A percentile compares a stretch with the other conserved stretches of the same genome.
These are phyloP conservation scores for Sclerotiophoma versabilis DNA, from an alignment of 2,329 filamentous ascomycete species.

Conservation along the genomic window DNA sequence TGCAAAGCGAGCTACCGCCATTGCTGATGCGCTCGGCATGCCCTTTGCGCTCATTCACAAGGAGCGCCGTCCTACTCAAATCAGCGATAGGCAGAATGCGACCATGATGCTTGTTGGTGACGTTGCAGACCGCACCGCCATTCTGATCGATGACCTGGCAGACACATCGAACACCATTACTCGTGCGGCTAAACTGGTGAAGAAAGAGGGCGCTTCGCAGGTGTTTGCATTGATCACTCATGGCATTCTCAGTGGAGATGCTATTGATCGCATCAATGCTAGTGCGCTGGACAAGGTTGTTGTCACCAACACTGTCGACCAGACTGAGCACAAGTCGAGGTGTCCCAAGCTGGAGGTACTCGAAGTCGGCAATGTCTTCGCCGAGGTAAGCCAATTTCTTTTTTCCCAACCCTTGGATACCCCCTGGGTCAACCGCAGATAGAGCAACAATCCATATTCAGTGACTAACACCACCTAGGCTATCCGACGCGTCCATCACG, in stretches of 20 bases:
- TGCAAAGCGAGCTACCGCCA: conserved; percentile 93
- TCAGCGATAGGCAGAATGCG: conserved; percentile 78
- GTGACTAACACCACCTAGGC: conserved; percentile 56
- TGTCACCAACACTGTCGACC: conserved; percentile 94
- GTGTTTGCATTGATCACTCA: conserved; percentile 95
- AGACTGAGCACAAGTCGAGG: conserved; percentile 76
- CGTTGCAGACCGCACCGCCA: conserved; percentile 80
- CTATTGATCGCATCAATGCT: conserved; percentile 91
- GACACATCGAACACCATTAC: conserved; percentile 98
- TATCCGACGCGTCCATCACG: conserved; percentile 94
- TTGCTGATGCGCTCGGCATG: conserved; percentile 91
- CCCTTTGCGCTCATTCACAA: conserved; percentile 99
- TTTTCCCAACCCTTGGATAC: too few relatives aligned
- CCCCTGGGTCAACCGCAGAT: too few relatives aligned
- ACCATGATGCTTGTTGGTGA: conserved; percentile 96
- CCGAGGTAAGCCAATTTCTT: conserved; percentile 65
- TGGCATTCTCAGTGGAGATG: conserved; percentile 92
- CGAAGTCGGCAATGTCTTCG: conserved; percentile 87
- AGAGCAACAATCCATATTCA: background rate
- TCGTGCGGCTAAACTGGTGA: conserved; percentile 92
- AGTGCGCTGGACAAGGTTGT: conserved; percentile 92
- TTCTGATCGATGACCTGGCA: conserved; percentile 91
- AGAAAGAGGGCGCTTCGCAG: conserved; percentile 86
- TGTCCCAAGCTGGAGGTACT: conserved; percentile 92
- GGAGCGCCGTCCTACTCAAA: conserved; percentile 88